These are phyloP conservation scores for Geoglossum glabrum DNA, from an alignment of 495 filamentous ascomycete genomes.

Conservation along the genomic window DNA sequence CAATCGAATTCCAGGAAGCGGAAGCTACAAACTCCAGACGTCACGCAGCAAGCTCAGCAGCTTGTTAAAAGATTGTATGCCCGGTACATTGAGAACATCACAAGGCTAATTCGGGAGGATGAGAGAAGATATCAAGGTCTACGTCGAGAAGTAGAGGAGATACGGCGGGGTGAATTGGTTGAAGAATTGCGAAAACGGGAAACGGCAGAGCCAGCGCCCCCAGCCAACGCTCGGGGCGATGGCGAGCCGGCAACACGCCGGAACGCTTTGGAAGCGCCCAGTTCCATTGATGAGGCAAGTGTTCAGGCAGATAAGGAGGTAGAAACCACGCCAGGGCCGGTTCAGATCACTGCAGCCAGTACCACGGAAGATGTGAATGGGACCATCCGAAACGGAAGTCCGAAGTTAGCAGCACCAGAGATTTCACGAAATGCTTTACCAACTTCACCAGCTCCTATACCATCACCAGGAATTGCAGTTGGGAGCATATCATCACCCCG, in stretches of 20 bases:
- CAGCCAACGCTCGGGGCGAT: background rate
- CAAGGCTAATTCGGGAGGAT: slow-evolving; percentile 49
- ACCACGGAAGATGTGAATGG: background rate
- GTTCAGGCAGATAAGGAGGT: background rate
- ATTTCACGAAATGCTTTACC: background rate
- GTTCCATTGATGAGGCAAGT: background rate
- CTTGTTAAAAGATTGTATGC: slow-evolving; percentile 54
- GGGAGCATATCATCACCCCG: background rate
- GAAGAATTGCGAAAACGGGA: background rate
- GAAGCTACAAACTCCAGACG: slow-evolving; percentile 50
- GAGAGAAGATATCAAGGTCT: slow-evolving; percentile 47
- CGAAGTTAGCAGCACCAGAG: background rate
- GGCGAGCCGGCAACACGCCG: background rate
- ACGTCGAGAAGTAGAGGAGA: slow-evolving; percentile 42
- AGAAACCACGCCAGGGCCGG: background rate
- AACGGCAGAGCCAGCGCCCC: background rate
- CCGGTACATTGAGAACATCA: slow-evolving; percentile 45
- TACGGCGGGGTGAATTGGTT: slow-evolving; percentile 25
- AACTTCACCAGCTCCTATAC: background rate
- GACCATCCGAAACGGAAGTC: background rate
- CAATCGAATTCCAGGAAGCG: slow-evolving; percentile 38
- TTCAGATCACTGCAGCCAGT: background rate
- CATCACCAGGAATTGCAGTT: background rate
- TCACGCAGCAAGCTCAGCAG: slow-evolving; percentile 35
- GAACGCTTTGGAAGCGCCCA: background rate